phyloP scores from a whole-genome alignment of 371 early-diverging fungal species.

The Synchytrium microbalum region DNA sequence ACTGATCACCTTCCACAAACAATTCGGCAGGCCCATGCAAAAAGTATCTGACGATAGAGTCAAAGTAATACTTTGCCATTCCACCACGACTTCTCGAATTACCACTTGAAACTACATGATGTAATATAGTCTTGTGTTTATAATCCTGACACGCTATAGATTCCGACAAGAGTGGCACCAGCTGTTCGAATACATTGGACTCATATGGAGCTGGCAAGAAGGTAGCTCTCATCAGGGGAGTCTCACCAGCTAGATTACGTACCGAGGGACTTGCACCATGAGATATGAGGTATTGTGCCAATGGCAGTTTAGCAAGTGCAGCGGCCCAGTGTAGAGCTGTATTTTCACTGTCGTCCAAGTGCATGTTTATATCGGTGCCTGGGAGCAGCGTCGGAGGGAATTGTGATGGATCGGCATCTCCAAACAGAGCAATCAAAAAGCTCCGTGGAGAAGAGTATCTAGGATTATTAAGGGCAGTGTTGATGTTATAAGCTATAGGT shows the following conservation, averaged over 20 bases:
- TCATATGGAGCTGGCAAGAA: slow-evolving; percentile 83
- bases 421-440: neutral
- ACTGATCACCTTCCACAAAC: too few relatives aligned
- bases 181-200: slow-evolving; percentile 60
- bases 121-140: slow-evolving; percentile 78
- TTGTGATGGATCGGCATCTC: neutral
- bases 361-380: slow-evolving; percentile 65
- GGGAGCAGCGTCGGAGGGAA: neutral
- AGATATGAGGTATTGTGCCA: slow-evolving; percentile 63
- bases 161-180: slow-evolving; percentile 67
- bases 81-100: slow-evolving; percentile 63
- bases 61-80: slow-evolving; percentile 76
- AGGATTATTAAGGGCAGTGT: too few relatives aligned
- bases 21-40: slow-evolving; percentile 30
- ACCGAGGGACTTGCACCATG: slow-evolving; percentile 53
- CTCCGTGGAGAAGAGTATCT: neutral
- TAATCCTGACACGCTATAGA: slow-evolving; percentile 72
- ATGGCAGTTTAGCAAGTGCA: slow-evolving; percentile 71
- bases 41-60: slow-evolving; percentile 38
- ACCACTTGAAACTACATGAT: slow-evolving; percentile 76
- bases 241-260: slow-evolving; percentile 77
- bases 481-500: too few relatives aligned
- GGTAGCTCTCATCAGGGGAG: slow-evolving; percentile 84
- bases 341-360: slow-evolving; percentile 89
- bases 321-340: slow-evolving; percentile 95